Conservation (phyloP, 2,329 filamentous ascomycete genomes). For the Cytospora mali region DNA sequence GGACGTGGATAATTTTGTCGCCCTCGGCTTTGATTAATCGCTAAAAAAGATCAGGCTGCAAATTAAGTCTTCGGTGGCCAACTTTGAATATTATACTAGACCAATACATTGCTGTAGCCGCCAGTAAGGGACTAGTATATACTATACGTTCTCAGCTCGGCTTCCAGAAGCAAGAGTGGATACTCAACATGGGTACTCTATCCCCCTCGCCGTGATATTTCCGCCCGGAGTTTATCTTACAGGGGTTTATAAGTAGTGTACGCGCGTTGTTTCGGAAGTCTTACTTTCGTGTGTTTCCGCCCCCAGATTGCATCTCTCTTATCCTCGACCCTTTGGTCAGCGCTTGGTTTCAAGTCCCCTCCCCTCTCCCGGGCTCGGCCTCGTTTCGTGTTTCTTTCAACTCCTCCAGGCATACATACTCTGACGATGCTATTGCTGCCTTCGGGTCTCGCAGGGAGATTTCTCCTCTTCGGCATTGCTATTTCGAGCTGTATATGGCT, state of each 20-base stretch:
- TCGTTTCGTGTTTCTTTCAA: background rate
- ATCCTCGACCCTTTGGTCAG: background rate
- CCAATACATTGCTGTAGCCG: too few relatives aligned
- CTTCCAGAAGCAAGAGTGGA: background rate
- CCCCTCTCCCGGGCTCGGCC: background rate
- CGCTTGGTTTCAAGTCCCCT: too few relatives aligned
- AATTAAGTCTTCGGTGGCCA: too few relatives aligned
- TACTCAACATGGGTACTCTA: background rate
- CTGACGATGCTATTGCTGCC: background rate
- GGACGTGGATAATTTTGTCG: too few relatives aligned
- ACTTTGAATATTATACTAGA: too few relatives aligned
- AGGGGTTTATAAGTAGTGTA: background rate
- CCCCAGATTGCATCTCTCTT: background rate
- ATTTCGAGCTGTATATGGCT: background rate
- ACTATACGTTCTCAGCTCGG: too few relatives aligned
- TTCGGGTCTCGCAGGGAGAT: background rate
- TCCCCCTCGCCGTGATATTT: background rate
- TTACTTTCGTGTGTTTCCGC: background rate
- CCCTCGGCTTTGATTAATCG: too few relatives aligned
- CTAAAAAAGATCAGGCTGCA: too few relatives aligned
- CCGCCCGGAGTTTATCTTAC: background rate
- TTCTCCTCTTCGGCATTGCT: background rate
- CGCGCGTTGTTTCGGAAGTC: background rate
- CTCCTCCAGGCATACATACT: background rate
- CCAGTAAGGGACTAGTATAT: too few relatives aligned